Evolutionary conservation across 805 yeast genomes (phyloP).

Genomic region (Vanderwaltozyma yarrowii): DNA sequence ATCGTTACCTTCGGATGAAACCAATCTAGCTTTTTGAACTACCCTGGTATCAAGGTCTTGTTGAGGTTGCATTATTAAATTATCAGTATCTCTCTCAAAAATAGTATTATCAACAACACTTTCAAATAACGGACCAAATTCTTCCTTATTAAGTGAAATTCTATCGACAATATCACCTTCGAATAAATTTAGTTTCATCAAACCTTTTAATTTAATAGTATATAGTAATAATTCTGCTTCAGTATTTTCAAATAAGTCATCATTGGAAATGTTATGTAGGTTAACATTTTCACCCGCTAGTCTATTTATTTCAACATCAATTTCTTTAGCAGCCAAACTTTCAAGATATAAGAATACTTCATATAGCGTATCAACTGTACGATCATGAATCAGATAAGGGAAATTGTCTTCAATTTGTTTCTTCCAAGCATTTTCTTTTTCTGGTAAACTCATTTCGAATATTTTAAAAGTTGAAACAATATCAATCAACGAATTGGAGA

Average conservation of each 20-base stretch:
- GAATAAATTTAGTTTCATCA: constrained; percentile 16
- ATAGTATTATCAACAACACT: constrained; percentile 18
- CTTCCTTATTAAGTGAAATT: constrained; percentile 18
- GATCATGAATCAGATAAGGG: constrained; percentile 8
- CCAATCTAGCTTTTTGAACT: neutral
- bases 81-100: constrained; percentile 7
- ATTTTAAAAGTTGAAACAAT: constrained; percentile 18
- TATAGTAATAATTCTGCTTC: constrained; percentile 20
- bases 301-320: constrained; percentile 15
- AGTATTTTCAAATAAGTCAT: constrained; percentile 4
- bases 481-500: constrained; percentile 19
- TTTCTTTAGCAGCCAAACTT: constrained; percentile 15
- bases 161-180: constrained; percentile 9
- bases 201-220: constrained; percentile 23
- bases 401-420: constrained; percentile 8
- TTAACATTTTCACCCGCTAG: constrained; percentile 21
- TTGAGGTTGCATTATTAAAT: neutral
- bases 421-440: constrained; percentile 16
- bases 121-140: constrained; percentile 16
- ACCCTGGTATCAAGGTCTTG: neutral
- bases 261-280: constrained; percentile 10
- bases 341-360: constrained; percentile 21
- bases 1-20: constrained; percentile 1
- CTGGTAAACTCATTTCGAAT: constrained; percentile 21
- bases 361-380: constrained; percentile 6